Conservation (phyloP, 2,329 filamentous ascomycete species). For the Dactylellina leptospora region DNA sequence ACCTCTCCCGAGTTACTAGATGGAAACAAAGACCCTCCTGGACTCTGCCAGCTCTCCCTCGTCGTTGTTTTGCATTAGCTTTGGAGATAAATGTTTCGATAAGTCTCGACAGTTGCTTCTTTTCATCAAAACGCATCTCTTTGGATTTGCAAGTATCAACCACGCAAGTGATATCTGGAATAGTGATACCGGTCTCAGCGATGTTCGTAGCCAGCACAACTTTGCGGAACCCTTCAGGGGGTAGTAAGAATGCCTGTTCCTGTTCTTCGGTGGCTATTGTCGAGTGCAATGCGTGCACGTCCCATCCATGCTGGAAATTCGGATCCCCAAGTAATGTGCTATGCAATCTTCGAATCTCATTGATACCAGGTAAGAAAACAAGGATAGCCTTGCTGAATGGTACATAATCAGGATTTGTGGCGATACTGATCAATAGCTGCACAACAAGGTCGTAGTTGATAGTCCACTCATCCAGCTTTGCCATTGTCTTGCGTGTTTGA, state of each 20-base stretch:
- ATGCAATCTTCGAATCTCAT: conserved; percentile 87
- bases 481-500: conserved; percentile 76
- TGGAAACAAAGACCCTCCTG: conserved; percentile 96
- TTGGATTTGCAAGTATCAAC: conserved; percentile 97
- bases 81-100: conserved; percentile 95
- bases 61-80: conserved; percentile 93
- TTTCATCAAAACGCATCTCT: conserved; percentile 96
- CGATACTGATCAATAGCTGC: conserved; percentile 78
- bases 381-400: conserved; percentile 87
- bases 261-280: conserved; percentile 96
- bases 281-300: conserved; percentile 89
- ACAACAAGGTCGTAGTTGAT: conserved; percentile 89
- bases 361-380: conserved; percentile 94
- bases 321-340: conserved; percentile 82
- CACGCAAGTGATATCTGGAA: conserved; percentile 95
- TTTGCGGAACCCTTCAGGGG: conserved; percentile 82
- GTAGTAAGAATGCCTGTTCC: conserved; percentile 87
- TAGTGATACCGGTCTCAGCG: conserved; percentile 97
- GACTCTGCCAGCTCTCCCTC: conserved; percentile 92
- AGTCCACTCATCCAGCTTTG: conserved; percentile 85
- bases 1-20: conserved; percentile 87
- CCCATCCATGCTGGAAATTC: conserved; percentile 77
- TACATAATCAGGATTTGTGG: conserved; percentile 71
- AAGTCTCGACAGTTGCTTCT: conserved; percentile 85
- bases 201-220: conserved; percentile 98